Evolutionary conservation across 2,329 filamentous ascomycete genomes (phyloP), one percentile per base, ranked within the genome.

Genomic region (Taxawa tesnikishii): DNA sequence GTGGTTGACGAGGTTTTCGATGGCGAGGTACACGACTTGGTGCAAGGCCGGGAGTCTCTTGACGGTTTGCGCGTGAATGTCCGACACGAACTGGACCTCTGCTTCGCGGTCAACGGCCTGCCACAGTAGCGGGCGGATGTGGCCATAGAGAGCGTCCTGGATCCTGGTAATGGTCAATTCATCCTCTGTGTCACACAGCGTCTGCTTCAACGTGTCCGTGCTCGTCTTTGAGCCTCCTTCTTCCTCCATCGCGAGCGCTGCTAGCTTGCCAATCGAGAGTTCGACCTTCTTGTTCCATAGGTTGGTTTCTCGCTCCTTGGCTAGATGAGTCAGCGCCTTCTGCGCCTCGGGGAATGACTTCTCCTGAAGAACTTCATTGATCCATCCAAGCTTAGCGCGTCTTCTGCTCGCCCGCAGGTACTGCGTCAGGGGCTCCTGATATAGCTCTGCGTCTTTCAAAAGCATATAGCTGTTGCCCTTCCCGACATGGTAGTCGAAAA

Each of bases 271-370:
- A 24, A 98, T 67, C 38, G 84, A 93, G 15, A 96, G 63, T 56
- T 96, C 81, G 19, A 94, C 82, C 55, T 92, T 90, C 62, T 93
- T 92, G 58, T 75, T 84, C 88, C 88, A 96, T 4, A 90, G 60
- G 45, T 87, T 79, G 32, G 74, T 70, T 53, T 94, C 87, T 33
- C 75, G 73, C 30, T 68, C 67, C 13, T 78, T 61, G 0, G 83
- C 85, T 13, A 87, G 66, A 6, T 73, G 63, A 26, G 81, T 63
- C 28, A 98, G 67, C 1, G 77, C 79, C 26, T 73, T 61, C 4
- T 79, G 77, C 8, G 88, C 87, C 34, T 73, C 70, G 9, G 72
- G 64, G 40, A 84, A 84, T 45, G 94, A 75, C 37, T 75, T 68
- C 50, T 90, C 82, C 15, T 72, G 69, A 38, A 76, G 67, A 6